These are phyloP conservation scores for Aspergillus steynii DNA, from an alignment of 495 filamentous ascomycete genomes.

Conservation along the genomic window DNA sequence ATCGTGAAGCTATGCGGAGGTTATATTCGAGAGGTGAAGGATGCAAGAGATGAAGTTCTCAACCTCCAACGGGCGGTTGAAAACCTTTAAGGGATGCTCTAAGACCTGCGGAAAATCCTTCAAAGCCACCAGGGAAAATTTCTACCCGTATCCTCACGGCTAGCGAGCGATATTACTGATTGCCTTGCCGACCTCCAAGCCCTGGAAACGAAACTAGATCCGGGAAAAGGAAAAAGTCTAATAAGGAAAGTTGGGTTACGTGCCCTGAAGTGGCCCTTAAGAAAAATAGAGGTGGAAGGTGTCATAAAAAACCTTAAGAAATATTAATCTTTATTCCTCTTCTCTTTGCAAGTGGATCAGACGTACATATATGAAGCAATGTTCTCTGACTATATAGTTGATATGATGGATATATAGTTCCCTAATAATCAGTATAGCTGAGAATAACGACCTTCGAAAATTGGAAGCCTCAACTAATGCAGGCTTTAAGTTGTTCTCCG, in stretches of 20 bases:
- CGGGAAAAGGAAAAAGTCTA: slow-evolving; percentile 23
- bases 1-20: slow-evolving; percentile 31
- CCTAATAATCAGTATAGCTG: slow-evolving; percentile 18
- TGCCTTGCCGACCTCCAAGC: slow-evolving; percentile 27
- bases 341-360: slow-evolving; percentile 32
- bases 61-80: slow-evolving; percentile 21
- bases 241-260: slow-evolving; percentile 31
- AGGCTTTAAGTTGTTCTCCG: slow-evolving; percentile 25
- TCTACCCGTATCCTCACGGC: slow-evolving; percentile 11
- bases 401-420: slow-evolving; percentile 19
- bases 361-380: slow-evolving; percentile 22
- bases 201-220: slow-evolving; percentile 29
- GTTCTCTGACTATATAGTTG: slow-evolving; percentile 17
- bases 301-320: slow-evolving; percentile 26
- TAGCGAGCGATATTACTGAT: slow-evolving; percentile 22
- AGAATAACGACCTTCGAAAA: slow-evolving; percentile 6
- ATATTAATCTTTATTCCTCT: slow-evolving; percentile 32
- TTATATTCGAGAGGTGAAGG: slow-evolving; percentile 30
- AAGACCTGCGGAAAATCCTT: slow-evolving; percentile 25
- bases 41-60: slow-evolving; percentile 28
- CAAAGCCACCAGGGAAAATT: slow-evolving; percentile 16
- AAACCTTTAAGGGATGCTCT: slow-evolving; percentile 20
- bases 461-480: slow-evolving; percentile 38
- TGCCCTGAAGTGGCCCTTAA: slow-evolving; percentile 34
- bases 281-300: slow-evolving; percentile 26